Evolutionary conservation across 2,329 filamentous ascomycete genomes (phyloP), one percentile per base, ranked within the genome.

Genomic region (Colletotrichum lindemuthianum): DNA sequence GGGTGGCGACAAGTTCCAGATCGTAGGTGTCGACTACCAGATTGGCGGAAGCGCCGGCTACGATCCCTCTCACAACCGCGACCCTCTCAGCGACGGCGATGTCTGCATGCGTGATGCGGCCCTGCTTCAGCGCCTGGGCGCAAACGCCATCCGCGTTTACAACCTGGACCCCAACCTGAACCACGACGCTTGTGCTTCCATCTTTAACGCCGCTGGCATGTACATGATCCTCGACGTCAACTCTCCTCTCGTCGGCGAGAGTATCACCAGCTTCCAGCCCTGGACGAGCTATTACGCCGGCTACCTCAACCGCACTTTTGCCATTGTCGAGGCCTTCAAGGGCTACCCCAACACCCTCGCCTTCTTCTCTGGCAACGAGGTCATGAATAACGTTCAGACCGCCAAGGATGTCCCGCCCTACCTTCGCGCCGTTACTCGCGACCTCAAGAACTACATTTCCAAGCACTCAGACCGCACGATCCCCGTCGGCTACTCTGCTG

Each of bases 321-420:
- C 86, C 65, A 82, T 90, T 52, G 86, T 89, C 33, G 88, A 90
- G 78, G 86, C 87, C 43, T 90, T 90, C 79, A 86, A 86, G 80
- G 81, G 79, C 77, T 90, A 89, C 72, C 87, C 87, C 72, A 90
- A 90, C 78, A 87, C 86, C 10, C 80, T 89, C n/a, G 81, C 85
- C 61, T 93, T 91, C 85, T 93, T 93, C 81, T 89, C 90, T 49
- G 91, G 88, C 63, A 93, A 93, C 77, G 91, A 93, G 78, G 89
- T 93, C 72, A 91, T 92, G 77, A 89, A 91, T 76, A 81, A 89
- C 69, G 81, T 86, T 54, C 74, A 82, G 48, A 89, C 86, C 41
- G 89, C 86, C 67, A 77, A 81, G 57, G 77, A 76, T 57, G 88
- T 87, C 39, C 90, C 90, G 45, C 89, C 88, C n/a, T 94, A 92